A percentile compares a stretch with the other conserved stretches of the same genome.
Conservation (phyloP, 2,329 filamentous ascomycete species). For the Fusarium sp. region DNA sequence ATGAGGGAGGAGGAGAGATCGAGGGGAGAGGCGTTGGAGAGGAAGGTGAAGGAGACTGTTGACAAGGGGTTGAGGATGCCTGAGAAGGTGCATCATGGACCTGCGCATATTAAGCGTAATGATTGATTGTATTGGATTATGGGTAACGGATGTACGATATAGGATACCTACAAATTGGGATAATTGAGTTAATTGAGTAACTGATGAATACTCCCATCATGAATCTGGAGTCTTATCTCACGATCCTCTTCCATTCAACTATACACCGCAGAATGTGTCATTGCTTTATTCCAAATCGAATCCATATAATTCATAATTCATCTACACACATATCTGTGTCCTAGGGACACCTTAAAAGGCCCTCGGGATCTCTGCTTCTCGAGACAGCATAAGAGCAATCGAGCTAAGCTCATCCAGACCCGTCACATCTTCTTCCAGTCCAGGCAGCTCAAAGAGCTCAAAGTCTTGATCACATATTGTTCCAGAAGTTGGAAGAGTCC, state of each 20-base stretch:
- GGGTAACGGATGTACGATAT: background rate
- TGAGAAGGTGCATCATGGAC: conserved; percentile 56
- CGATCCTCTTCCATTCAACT: background rate
- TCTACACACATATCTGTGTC: background rate
- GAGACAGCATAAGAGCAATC: conserved; percentile 26
- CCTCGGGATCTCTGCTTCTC: conserved; percentile 37
- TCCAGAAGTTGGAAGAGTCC: conserved; percentile 56
- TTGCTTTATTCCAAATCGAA: too few relatives aligned
- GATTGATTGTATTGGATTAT: background rate
- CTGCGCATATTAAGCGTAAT: conserved; percentile 18
- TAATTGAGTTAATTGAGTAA: background rate
- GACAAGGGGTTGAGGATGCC: conserved; percentile 61
- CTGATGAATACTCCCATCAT: background rate
- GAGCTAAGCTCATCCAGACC: conserved; percentile 36
- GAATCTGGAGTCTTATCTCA: background rate
- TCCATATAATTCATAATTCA: background rate
- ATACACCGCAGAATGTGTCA: too few relatives aligned
- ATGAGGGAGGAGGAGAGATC: conserved; percentile 39
- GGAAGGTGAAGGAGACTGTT: conserved; percentile 58
- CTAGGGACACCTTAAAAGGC: background rate
- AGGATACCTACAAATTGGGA: background rate
- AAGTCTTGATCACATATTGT: conserved; percentile 61
- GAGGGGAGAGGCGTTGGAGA: conserved; percentile 56
- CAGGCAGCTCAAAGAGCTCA: conserved; percentile 55
- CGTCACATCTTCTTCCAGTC: conserved; percentile 8